Percentiles rank a stretch among this genome's conserved stretches.
These are phyloP conservation scores for Zizania palustris DNA, from an alignment of 202 grass and related monocot species.

Conservation along the genomic window DNA sequence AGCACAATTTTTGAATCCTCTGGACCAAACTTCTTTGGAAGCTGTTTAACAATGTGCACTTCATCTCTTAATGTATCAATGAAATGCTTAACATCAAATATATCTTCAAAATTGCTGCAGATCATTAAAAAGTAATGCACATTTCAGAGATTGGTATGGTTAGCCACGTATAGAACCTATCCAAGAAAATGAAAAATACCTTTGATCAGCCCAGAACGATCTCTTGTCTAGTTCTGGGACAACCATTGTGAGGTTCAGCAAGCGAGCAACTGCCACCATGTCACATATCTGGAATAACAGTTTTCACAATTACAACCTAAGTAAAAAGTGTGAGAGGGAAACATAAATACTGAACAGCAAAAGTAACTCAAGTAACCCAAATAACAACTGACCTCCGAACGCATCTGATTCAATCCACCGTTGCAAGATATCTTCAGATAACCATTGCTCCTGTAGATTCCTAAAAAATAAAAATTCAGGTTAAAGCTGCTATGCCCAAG, in stretches of 20 bases:
- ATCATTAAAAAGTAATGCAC: slow-evolving; percentile 17
- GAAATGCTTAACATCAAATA: slow-evolving; percentile 96
- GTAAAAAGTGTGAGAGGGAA: slow-evolving; percentile 21
- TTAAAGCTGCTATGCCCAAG: slow-evolving; percentile 3
- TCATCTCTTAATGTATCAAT: slow-evolving; percentile 83
- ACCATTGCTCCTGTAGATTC: slow-evolving; percentile 86
- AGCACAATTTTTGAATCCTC: slow-evolving; percentile 46
- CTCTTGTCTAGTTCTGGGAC: slow-evolving; percentile 90
- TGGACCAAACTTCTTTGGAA: slow-evolving; percentile 61
- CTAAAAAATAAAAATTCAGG: slow-evolving; percentile 35
- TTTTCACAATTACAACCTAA: not conserved
- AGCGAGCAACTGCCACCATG: slow-evolving; percentile 81
- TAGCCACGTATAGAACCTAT: slow-evolving; percentile 9
- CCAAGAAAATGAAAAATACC: slow-evolving; percentile 52
- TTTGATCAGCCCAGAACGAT: slow-evolving; percentile 97
- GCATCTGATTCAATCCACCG: slow-evolving; percentile 98
- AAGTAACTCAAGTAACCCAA: slow-evolving; percentile 26
- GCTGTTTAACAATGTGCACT: slow-evolving; percentile 73
- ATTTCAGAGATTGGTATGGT: slow-evolving; percentile 36
- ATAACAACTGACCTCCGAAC: slow-evolving; percentile 66
- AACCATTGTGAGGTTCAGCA: slow-evolving; percentile 90
- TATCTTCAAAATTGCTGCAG: slow-evolving; percentile 83
- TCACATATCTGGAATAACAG: slow-evolving; percentile 81
- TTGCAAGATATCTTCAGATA: slow-evolving; percentile 96
- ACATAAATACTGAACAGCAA: not conserved